These are phyloP conservation scores for Trifolium dubium DNA, from an alignment of 306 rosid genomes.

Conservation along the genomic window DNA sequence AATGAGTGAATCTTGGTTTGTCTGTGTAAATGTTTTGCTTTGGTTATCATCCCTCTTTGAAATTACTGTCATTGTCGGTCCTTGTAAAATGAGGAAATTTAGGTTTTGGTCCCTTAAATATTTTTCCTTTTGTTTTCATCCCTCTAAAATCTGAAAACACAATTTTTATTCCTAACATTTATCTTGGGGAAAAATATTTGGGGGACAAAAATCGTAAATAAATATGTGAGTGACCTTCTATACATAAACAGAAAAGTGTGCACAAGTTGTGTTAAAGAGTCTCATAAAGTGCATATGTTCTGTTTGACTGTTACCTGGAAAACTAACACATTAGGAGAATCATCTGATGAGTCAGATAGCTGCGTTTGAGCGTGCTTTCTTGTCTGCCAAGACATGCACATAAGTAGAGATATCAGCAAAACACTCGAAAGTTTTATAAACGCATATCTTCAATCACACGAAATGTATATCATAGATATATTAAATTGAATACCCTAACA, in stretches of 20 bases:
- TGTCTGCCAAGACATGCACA: constrained; percentile 54
- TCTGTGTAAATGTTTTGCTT: neutral
- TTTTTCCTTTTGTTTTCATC: neutral
- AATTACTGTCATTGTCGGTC: neutral
- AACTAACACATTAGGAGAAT: constrained; percentile 73
- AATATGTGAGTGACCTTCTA: neutral
- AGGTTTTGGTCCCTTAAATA: neutral
- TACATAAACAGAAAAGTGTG: neutral
- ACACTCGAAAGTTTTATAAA: neutral
- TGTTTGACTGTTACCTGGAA: constrained; percentile 65
- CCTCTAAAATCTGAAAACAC: neutral
- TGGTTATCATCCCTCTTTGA: constrained; percentile 8
- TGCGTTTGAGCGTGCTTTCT: constrained; percentile 61
- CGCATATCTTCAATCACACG: constrained; percentile 7
- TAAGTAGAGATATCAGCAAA: constrained; percentile 38
- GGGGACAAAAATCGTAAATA: no score
- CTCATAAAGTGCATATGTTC: constrained; percentile 28
- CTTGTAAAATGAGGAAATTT: neutral
- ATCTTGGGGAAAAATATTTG: no score
- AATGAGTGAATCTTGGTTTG: neutral
- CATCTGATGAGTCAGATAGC: constrained; percentile 73
- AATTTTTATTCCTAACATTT: no score
- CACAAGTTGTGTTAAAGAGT: constrained; percentile 11
- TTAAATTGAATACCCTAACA: constrained; percentile 36
- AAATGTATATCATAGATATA: constrained; percentile 19